Evolutionary conservation across 257 asterid genomes (phyloP).

Genomic region (Salvia splendens): DNA sequence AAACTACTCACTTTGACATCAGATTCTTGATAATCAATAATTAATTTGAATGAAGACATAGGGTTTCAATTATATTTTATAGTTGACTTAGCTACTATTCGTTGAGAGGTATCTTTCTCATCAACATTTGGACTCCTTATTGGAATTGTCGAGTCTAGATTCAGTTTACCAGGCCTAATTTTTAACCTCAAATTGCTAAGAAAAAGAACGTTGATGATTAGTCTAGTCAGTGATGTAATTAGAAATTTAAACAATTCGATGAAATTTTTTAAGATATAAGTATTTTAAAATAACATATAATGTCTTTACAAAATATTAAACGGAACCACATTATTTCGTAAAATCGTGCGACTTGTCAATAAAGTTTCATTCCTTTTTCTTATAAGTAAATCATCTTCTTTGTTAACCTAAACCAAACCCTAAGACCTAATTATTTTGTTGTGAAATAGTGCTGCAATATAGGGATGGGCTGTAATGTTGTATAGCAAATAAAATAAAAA

Average conservation of each 20-base stretch:
- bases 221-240: neutral
- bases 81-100: conserved; percentile 24
- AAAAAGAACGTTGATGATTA: neutral
- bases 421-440: no score
- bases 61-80: conserved; percentile 24
- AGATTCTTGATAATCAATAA: neutral
- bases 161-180: conserved; percentile 10
- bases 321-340: no score
- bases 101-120: conserved; percentile 26
- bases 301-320: no score
- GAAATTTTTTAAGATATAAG: no score
- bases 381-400: no score
- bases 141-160: neutral
- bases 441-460: no score
- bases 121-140: conserved; percentile 16
- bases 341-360: no score
- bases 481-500: no score
- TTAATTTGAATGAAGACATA: neutral
- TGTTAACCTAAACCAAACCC: no score
- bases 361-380: no score
- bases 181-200: neutral
- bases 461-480: no score
- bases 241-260: neutral
- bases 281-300: no score
- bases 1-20: neutral